phyloP scores from a whole-genome alignment of 2,329 filamentous ascomycete genomes.

The Arthroderma sp. region DNA sequence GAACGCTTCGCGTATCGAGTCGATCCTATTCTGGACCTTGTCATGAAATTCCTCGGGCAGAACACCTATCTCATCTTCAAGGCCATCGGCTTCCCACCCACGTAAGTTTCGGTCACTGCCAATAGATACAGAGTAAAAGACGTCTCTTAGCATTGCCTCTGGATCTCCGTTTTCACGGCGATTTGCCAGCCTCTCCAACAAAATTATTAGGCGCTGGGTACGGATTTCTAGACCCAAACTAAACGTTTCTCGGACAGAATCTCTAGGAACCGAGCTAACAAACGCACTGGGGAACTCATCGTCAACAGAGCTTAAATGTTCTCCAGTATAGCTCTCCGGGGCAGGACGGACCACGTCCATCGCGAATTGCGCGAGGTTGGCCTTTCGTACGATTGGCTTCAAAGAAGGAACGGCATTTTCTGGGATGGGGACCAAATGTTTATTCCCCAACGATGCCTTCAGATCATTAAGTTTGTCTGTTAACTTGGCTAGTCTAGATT shows the following conservation, averaged over 20 bases:
- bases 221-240: conserved; percentile 10
- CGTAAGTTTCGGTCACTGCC: conserved; percentile 2
- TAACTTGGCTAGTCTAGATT: no score
- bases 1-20: conserved; percentile 1
- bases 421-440: no score
- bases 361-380: conserved; percentile 11
- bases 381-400: conserved; percentile 3
- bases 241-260: conserved; percentile 3
- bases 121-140: conserved; percentile 4
- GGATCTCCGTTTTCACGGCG: background rate
- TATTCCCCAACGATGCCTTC: no score
- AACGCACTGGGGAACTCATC: conserved; percentile 6
- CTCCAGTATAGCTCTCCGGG: background rate
- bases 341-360: conserved; percentile 7
- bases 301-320: background rate
- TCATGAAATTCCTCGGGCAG: conserved; percentile 4
- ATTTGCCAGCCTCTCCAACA: background rate
- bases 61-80: conserved; percentile 3
- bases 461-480: no score
- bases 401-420: no score
- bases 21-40: conserved; percentile 3
- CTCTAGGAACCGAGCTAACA: background rate
- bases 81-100: conserved; percentile 9
- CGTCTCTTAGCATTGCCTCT: conserved; percentile 1
- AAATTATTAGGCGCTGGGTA: conserved; percentile 9